Conservation (phyloP, 2,329 filamentous ascomycete genomes). For the Cladosporium velox region DNA sequence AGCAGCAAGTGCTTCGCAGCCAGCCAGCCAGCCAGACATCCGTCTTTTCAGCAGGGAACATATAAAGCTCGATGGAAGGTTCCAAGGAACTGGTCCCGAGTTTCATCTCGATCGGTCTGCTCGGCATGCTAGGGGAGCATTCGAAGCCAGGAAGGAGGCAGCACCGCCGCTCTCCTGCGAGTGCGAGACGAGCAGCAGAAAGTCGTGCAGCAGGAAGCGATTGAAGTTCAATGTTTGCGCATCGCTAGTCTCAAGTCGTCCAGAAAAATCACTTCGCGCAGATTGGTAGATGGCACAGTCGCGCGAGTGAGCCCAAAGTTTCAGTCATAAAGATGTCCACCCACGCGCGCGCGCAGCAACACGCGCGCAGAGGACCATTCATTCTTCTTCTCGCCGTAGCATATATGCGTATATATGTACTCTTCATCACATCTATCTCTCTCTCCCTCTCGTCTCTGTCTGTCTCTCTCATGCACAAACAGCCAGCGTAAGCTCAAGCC, state of each 20-base stretch:
- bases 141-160: no score
- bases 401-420: slow-evolving; percentile 10
- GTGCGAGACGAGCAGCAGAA: not conserved
- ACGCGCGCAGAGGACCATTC: not conserved
- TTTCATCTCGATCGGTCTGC: no score
- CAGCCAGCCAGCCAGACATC: no score
- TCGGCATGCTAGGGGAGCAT: no score
- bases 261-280: no score
- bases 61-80: no score
- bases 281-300: no score
- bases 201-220: not conserved
- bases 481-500: not conserved
- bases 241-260: not conserved
- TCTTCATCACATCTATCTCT: not conserved
- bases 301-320: no score
- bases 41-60: no score
- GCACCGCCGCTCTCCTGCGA: no score
- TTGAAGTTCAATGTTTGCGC: not conserved
- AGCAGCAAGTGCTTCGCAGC: no score
- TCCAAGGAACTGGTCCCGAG: no score
- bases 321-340: not conserved
- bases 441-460: not conserved
- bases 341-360: not conserved
- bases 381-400: not conserved
- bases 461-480: not conserved